These are phyloP conservation scores for Acanthamoeba quina DNA, from an alignment of 208 protist genomes.

Conservation along the genomic window DNA sequence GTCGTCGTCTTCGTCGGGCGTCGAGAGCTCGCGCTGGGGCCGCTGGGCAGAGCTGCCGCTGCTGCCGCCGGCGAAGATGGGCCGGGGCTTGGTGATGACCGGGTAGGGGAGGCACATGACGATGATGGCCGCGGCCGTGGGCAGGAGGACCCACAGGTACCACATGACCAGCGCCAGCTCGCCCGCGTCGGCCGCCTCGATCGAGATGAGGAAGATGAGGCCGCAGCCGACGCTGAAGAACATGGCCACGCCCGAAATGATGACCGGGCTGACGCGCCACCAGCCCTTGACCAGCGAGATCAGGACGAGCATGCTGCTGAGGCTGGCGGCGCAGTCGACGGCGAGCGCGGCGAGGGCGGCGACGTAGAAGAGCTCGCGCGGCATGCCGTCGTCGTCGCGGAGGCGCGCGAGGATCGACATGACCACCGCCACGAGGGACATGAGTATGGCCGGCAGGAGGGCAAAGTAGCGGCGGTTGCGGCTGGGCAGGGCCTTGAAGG, in stretches of 20 bases:
- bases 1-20: neutral
- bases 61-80: neutral
- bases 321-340: neutral
- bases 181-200: neutral
- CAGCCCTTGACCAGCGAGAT: conserved; percentile 29
- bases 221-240: neutral
- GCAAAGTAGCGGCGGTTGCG: neutral
- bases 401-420: conserved; percentile 26
- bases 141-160: neutral
- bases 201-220: conserved; percentile 39
- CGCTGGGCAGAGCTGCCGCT: neutral
- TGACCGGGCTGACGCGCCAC: conserved; percentile 37
- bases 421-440: neutral
- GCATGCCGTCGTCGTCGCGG: neutral
- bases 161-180: neutral
- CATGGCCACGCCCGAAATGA: neutral
- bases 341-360: neutral
- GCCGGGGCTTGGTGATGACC: neutral
- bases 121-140: neutral
- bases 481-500: neutral
- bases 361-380: neutral
- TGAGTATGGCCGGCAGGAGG: neutral
- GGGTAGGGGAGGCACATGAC: conserved; percentile 9
- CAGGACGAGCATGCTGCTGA: conserved; percentile 16
- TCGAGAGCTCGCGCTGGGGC: neutral